Percentiles rank a stretch among this genome's conserved stretches.
Conservation (phyloP, 257 asterid genomes). For the Solanum pimpinellifolium region DNA sequence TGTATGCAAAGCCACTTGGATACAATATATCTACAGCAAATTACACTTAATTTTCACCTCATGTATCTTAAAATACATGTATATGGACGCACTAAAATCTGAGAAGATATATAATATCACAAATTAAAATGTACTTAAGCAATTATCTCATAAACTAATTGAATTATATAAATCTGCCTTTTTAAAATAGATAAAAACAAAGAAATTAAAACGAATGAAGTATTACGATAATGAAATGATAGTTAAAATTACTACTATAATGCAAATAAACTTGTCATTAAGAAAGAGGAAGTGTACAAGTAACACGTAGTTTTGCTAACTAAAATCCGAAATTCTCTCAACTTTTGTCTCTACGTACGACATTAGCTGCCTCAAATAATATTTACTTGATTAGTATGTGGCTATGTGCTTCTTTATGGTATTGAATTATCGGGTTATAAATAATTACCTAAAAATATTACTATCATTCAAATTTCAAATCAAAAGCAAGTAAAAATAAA, state of each 20-base stretch:
- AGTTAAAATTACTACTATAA: background rate
- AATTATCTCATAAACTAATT: too few relatives aligned
- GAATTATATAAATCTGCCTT: too few relatives aligned
- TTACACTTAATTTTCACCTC: background rate
- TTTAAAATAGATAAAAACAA: background rate
- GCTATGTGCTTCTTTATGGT: background rate
- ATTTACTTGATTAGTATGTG: background rate
- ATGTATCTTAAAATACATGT: too few relatives aligned
- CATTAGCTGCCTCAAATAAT: background rate
- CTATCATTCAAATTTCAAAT: too few relatives aligned
- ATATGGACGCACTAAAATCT: too few relatives aligned
- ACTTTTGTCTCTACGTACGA: background rate
- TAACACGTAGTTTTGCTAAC: background rate
- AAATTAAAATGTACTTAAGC: too few relatives aligned
- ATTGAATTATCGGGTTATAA: background rate
- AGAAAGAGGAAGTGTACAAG: background rate
- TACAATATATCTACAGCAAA: too few relatives aligned
- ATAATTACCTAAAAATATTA: too few relatives aligned
- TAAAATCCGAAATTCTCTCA: background rate
- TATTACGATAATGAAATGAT: background rate
- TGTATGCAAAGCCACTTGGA: background rate
- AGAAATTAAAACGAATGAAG: background rate
- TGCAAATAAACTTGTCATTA: background rate
- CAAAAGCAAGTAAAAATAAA: background rate
- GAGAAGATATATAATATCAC: accelerated